Percentiles rank a stretch among this genome's conserved stretches.
Conservation (phyloP, 2,329 filamentous ascomycete species). For the Stemphylium lycopersici region DNA sequence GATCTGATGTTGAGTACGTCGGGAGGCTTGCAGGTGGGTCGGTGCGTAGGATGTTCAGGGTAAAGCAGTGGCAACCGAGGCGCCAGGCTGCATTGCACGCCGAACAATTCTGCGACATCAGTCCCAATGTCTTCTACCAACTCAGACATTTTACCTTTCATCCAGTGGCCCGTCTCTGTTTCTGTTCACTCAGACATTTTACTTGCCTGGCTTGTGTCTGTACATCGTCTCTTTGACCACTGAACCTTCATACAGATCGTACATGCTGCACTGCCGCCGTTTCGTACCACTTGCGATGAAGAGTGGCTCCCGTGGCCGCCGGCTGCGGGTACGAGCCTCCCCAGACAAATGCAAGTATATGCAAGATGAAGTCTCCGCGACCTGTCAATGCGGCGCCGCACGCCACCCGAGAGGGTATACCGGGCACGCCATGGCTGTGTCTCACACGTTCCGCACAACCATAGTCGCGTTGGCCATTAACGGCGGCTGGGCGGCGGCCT, state of each 20-base stretch:
- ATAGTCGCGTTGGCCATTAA: slow-evolving; percentile 7
- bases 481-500: slow-evolving; percentile 4
- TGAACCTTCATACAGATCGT: slow-evolving; percentile 7
- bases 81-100: neutral
- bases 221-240: neutral
- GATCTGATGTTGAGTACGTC: slow-evolving; percentile 28
- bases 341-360: slow-evolving; percentile 16
- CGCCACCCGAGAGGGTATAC: slow-evolving; percentile 2
- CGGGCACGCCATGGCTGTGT: slow-evolving; percentile 9
- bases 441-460: slow-evolving; percentile 16
- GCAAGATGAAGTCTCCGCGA: slow-evolving; percentile 15
- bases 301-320: slow-evolving; percentile 15
- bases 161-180: neutral
- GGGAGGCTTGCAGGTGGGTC: slow-evolving; percentile 1
- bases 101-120: slow-evolving; percentile 6
- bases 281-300: slow-evolving; percentile 23
- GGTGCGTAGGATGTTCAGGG: neutral
- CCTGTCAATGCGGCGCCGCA: slow-evolving; percentile 18
- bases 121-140: slow-evolving; percentile 1
- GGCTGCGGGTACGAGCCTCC: slow-evolving; percentile 29
- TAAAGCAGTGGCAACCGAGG: slow-evolving; percentile 1
- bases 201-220: neutral
- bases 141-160: neutral
- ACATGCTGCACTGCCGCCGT: slow-evolving; percentile 19
- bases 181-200: neutral